These are phyloP conservation scores for Podospora fimiseda DNA, from an alignment of 495 filamentous ascomycete genomes.

Conservation along the genomic window DNA sequence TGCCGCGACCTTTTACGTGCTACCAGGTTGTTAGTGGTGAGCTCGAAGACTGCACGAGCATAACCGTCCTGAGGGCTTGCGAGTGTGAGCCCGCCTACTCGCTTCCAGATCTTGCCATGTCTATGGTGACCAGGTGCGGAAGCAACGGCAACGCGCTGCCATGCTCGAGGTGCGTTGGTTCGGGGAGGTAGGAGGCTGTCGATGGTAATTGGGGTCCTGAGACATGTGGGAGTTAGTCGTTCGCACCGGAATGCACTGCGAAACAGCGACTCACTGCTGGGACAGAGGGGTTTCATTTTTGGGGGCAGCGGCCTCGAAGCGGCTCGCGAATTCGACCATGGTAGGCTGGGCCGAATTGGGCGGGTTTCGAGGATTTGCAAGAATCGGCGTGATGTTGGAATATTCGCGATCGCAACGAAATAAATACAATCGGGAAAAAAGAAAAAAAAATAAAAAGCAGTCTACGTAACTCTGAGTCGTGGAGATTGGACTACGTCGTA, in stretches of 20 bases:
- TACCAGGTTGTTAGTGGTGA: conserved; percentile 16
- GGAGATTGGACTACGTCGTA: neutral
- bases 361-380: neutral
- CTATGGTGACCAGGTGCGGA: conserved; percentile 8
- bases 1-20: conserved; percentile 22
- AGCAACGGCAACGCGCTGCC: conserved; percentile 27
- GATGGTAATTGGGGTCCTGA: conserved; percentile 19
- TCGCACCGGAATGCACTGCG: neutral
- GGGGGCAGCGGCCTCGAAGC: neutral
- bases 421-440: neutral
- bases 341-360: neutral
- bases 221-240: neutral
- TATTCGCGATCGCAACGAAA: neutral
- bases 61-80: conserved; percentile 2
- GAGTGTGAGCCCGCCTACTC: conserved; percentile 17
- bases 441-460: neutral
- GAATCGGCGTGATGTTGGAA: no score
- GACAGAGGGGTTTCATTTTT: neutral
- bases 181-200: conserved; percentile 18
- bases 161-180: conserved; percentile 18
- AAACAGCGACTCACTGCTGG: conserved; percentile 3
- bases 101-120: conserved; percentile 29
- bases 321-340: conserved; percentile 6
- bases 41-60: conserved; percentile 17
- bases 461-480: neutral